Conservation (phyloP, 2,329 filamentous ascomycete genomes). For the Diaporthe sp. region DNA sequence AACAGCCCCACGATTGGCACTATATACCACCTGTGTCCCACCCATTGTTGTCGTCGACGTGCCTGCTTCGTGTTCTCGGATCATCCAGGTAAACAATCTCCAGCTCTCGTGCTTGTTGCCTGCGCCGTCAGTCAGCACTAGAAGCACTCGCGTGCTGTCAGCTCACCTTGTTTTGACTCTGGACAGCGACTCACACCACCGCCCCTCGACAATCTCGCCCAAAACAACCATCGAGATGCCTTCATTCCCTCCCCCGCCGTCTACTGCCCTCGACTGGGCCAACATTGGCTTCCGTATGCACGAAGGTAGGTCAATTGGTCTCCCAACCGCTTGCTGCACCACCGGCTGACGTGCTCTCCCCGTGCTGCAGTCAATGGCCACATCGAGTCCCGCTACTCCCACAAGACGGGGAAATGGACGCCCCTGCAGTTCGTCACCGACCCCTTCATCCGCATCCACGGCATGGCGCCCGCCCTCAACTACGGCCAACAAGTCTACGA, state of each 20-base stretch:
- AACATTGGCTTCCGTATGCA: constrained; percentile 94
- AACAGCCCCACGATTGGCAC: background rate
- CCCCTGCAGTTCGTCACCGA: constrained; percentile 83
- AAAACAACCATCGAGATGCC: constrained; percentile 55
- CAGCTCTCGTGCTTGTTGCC: background rate
- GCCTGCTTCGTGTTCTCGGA: background rate
- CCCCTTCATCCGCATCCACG: constrained; percentile 90
- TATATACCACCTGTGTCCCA: background rate
- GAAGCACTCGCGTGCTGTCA: background rate
- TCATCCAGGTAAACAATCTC: background rate
- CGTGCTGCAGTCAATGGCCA: constrained; percentile 85
- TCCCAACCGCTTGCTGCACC: background rate
- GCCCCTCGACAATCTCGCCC: background rate
- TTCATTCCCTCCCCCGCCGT: constrained; percentile 81
- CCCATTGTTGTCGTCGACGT: background rate
- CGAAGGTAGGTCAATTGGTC: constrained; percentile 74
- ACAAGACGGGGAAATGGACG: constrained; percentile 82
- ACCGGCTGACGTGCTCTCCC: background rate
- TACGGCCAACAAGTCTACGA: constrained; percentile 99
- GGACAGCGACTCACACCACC: background rate
- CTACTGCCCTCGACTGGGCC: constrained; percentile 91
- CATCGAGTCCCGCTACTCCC: constrained; percentile 87
- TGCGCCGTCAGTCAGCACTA: background rate
- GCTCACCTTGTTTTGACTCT: background rate
- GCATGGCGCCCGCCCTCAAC: constrained; percentile 95